Evolutionary conservation across 1,284 basidiomycete species (phyloP).

Genomic region (Apiotrichum veenhuisii): DNA sequence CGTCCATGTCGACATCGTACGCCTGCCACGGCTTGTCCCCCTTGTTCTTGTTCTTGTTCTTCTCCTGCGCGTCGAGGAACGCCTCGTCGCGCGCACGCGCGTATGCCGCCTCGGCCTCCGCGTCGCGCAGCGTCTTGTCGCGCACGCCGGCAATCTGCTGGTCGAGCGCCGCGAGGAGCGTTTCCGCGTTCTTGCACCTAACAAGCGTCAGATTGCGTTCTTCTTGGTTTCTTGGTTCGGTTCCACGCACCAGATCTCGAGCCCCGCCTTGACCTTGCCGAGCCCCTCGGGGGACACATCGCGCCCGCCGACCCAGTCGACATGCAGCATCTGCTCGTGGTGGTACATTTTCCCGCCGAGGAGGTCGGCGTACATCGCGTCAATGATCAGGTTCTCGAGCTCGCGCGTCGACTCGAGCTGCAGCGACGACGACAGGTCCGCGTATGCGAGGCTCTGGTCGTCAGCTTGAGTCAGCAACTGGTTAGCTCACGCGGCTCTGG

Average conservation of each 20-base stretch:
- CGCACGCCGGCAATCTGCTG: slow-evolving; percentile 29
- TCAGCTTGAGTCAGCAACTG: not conserved
- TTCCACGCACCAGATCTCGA: slow-evolving; percentile 66
- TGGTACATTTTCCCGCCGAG: slow-evolving; percentile 88
- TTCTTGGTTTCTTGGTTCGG: not conserved
- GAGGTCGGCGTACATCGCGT: slow-evolving; percentile 84
- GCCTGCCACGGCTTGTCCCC: not conserved
- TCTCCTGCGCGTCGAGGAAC: slow-evolving; percentile 1
- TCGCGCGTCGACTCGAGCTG: slow-evolving; percentile 71
- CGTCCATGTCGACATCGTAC: slow-evolving; percentile 2
- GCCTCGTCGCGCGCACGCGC: slow-evolving; percentile 7
- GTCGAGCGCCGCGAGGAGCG: slow-evolving; percentile 58
- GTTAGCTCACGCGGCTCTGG: slow-evolving; percentile 59
- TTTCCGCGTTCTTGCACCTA: slow-evolving; percentile 71
- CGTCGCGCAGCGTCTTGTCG: slow-evolving; percentile 5
- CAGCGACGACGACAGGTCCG: slow-evolving; percentile 48
- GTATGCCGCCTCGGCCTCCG: slow-evolving; percentile 6
- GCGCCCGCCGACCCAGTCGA: slow-evolving; percentile 85
- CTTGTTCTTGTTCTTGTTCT: not conserved
- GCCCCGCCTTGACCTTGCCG: slow-evolving; percentile 58
- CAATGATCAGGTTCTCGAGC: slow-evolving; percentile 92
- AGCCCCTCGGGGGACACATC: slow-evolving; percentile 71
- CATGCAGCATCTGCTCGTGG: slow-evolving; percentile 75
- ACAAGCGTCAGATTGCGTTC: not conserved
- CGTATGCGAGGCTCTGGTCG: slow-evolving; percentile 31